Evolutionary conservation across 2,329 filamentous ascomycete genomes (phyloP).

Genomic region (Talaromyces sp.): DNA sequence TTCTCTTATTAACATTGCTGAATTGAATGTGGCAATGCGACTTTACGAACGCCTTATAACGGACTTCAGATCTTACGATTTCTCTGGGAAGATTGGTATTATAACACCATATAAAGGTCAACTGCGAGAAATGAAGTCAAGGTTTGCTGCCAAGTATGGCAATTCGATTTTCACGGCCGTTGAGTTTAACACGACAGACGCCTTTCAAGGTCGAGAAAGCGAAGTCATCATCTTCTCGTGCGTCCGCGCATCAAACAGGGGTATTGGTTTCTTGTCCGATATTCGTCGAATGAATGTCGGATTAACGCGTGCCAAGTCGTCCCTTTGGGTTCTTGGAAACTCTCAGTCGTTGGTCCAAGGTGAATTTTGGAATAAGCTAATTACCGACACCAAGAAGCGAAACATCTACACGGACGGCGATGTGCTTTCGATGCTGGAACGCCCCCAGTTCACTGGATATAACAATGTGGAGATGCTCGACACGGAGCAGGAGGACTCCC

Average conservation of each 20-base stretch:
- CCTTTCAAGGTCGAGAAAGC: slow-evolving; percentile 93
- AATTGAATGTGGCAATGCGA: slow-evolving; percentile 79
- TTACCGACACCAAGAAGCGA: slow-evolving; percentile 71
- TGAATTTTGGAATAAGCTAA: slow-evolving; percentile 82
- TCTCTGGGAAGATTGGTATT: slow-evolving; percentile 83
- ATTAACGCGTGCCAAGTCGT: slow-evolving; percentile 91
- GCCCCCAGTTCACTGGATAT: slow-evolving; percentile 45
- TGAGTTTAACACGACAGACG: slow-evolving; percentile 98
- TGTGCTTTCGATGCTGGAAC: slow-evolving; percentile 49
- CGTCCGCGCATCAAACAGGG: slow-evolving; percentile 84
- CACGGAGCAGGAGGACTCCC: slow-evolving; percentile 9
- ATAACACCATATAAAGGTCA: slow-evolving; percentile 98
- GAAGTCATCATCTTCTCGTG: slow-evolving; percentile 99
- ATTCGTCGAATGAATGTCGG: slow-evolving; percentile 99
- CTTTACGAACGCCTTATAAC: slow-evolving; percentile 73
- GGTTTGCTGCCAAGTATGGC: slow-evolving; percentile 69
- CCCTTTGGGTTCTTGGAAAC: slow-evolving; percentile 93
- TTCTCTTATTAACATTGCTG: slow-evolving; percentile 82
- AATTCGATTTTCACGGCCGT: slow-evolving; percentile 69
- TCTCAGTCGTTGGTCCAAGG: slow-evolving; percentile 80
- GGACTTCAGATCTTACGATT: slow-evolving; percentile 65
- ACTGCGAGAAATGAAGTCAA: slow-evolving; percentile 68
- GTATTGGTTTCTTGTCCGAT: slow-evolving; percentile 96
- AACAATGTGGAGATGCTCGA: slow-evolving; percentile 41
- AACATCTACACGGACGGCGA: slow-evolving; percentile 71